A percentile compares a stretch with the other conserved stretches of the same genome.
These are phyloP conservation scores for Curvularia lunata DNA, from an alignment of 2,329 filamentous ascomycete species.

Conservation along the genomic window DNA sequence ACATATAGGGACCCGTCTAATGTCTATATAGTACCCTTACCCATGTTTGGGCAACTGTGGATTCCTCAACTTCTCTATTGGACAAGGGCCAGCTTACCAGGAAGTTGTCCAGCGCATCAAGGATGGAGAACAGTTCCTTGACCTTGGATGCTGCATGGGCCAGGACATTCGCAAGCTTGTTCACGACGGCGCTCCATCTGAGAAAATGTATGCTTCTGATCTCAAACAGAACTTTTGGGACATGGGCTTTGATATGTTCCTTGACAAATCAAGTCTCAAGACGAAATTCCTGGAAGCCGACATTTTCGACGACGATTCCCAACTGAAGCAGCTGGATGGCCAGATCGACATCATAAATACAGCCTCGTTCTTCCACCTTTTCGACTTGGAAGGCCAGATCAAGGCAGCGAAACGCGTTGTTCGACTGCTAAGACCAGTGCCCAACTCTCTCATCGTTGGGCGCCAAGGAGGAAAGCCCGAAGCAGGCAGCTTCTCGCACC, in stretches of 20 bases:
- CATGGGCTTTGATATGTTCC: conserved; percentile 56
- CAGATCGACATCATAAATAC: conserved; percentile 53
- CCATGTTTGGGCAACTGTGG: conserved; percentile 48
- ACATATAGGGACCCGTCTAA: conserved; percentile 1
- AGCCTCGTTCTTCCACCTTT: conserved; percentile 55
- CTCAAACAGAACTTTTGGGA: conserved; percentile 57
- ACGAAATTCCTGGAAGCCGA: conserved; percentile 62
- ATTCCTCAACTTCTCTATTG: conserved; percentile 45
- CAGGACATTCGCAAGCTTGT: conserved; percentile 56
- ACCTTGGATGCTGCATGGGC: conserved; percentile 55
- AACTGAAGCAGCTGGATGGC: conserved; percentile 46
- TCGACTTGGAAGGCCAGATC: conserved; percentile 50
- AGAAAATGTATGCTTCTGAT: conserved; percentile 52
- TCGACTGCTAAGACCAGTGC: conserved; percentile 41
- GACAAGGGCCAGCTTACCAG: conserved; percentile 33
- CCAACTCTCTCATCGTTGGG: conserved; percentile 50
- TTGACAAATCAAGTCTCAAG: conserved; percentile 50
- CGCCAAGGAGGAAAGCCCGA: conserved; percentile 46
- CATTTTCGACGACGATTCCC: conserved; percentile 46
- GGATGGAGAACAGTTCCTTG: conserved; percentile 47
- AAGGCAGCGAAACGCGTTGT: conserved; percentile 43
- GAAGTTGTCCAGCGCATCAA: conserved; percentile 47
- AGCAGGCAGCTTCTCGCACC: conserved; percentile 34
- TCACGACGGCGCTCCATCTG: conserved; percentile 50
- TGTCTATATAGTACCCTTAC: conserved; percentile 37